Conservation (phyloP, 2,329 filamentous ascomycete genomes). For the Calonectria hongkongensis region DNA sequence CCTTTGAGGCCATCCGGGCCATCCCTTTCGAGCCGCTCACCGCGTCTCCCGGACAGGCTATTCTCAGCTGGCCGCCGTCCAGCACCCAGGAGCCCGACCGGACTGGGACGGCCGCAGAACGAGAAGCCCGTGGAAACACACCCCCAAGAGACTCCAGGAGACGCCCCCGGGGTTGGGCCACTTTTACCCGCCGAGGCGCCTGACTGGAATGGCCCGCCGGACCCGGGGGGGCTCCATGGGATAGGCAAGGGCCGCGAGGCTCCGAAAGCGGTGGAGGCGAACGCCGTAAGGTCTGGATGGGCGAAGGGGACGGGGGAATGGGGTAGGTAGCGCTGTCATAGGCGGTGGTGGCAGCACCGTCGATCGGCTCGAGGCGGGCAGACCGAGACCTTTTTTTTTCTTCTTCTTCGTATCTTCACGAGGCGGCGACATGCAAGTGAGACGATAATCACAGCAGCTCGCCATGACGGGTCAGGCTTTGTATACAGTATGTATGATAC, state of each 20-base stretch:
- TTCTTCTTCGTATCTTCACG: not conserved
- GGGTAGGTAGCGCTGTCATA: conserved; percentile 28
- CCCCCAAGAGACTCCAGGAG: conserved; percentile 42
- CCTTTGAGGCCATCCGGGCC: conserved; percentile 26
- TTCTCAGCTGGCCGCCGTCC: conserved; percentile 24
- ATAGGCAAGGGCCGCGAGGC: conserved; percentile 49
- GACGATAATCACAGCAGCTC: conserved; percentile 29
- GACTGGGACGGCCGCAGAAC: conserved; percentile 28
- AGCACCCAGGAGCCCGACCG: conserved; percentile 31
- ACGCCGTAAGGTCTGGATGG: conserved; percentile 19
- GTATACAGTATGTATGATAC: conserved; percentile 28
- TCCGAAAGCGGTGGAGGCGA: conserved; percentile 56
- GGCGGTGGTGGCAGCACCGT: conserved; percentile 37
- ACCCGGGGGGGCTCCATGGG: conserved; percentile 38
- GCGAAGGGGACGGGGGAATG: conserved; percentile 25
- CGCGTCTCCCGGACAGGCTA: conserved; percentile 32
- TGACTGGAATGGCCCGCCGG: conserved; percentile 51
- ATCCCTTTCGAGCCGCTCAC: conserved; percentile 41
- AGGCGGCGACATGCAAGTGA: conserved; percentile 35
- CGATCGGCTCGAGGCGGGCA: conserved; percentile 50
- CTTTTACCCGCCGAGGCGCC: conserved; percentile 54
- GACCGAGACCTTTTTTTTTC: conserved; percentile 40
- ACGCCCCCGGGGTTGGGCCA: conserved; percentile 47
- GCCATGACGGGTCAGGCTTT: conserved; percentile 17
- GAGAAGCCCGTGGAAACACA: conserved; percentile 50